Conservation (phyloP, 2,329 filamentous ascomycete species). For the Fusarium sp. region DNA sequence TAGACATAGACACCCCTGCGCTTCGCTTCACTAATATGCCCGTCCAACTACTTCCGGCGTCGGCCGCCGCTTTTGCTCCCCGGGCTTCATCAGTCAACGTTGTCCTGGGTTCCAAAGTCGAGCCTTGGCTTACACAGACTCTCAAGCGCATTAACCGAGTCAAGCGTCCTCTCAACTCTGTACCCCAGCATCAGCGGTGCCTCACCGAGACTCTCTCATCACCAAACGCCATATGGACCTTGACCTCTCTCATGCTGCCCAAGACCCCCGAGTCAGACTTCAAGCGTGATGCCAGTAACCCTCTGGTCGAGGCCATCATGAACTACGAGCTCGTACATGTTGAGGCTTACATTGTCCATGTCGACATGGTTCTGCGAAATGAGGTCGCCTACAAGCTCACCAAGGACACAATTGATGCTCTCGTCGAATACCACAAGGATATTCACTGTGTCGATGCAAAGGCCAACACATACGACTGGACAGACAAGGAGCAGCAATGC, state of each 20-base stretch:
- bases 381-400: slow-evolving; percentile 99
- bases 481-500: slow-evolving; percentile 93
- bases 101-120: slow-evolving; percentile 89
- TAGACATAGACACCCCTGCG: slow-evolving; percentile 18
- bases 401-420: slow-evolving; percentile 88
- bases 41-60: slow-evolving; percentile 91
- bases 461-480: slow-evolving; percentile 91
- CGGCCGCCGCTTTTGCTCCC: slow-evolving; percentile 94
- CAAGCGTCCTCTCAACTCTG: slow-evolving; percentile 96
- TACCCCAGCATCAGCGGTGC: slow-evolving; percentile 94
- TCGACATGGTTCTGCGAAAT: slow-evolving; percentile 98
- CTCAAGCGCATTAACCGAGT: slow-evolving; percentile 96
- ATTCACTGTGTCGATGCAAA: slow-evolving; percentile 91
- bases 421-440: slow-evolving; percentile 96
- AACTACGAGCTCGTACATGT: slow-evolving; percentile 94
- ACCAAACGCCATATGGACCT: slow-evolving; percentile 89
- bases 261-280: slow-evolving; percentile 89
- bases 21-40: slow-evolving; percentile 70
- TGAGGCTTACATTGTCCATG: slow-evolving; percentile 97
- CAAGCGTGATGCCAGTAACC: slow-evolving; percentile 73
- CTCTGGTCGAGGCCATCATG: slow-evolving; percentile 78
- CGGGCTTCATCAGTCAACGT: slow-evolving; percentile 91
- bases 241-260: slow-evolving; percentile 91
- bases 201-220: slow-evolving; percentile 94
- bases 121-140: slow-evolving; percentile 96